A percentile compares a stretch with the other conserved stretches of the same genome.
Evolutionary conservation across 2,329 filamentous ascomycete genomes (phyloP).

Genomic region (Magnaporthiopsis rhizophila): DNA sequence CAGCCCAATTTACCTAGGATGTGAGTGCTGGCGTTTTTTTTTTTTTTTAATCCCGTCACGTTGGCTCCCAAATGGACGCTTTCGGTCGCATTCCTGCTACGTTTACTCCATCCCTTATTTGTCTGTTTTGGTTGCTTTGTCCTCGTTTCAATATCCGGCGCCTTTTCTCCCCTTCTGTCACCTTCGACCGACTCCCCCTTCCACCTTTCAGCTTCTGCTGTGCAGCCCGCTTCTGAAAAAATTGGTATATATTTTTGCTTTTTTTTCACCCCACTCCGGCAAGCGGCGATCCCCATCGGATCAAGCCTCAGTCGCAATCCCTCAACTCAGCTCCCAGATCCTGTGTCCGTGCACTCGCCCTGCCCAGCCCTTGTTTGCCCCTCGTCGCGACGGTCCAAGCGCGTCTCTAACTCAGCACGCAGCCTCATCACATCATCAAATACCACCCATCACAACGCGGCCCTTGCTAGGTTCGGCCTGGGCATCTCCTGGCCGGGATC

Average conservation of each 20-base stretch:
- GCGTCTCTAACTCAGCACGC: neutral
- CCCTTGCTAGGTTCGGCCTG: neutral
- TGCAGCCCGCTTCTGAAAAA: neutral
- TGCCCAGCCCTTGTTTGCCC: neutral
- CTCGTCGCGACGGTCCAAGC: neutral
- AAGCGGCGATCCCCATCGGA: neutral
- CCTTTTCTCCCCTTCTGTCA: too few species aligned
- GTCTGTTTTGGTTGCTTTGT: too few species aligned
- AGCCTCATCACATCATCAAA: neutral
- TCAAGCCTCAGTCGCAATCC: neutral
- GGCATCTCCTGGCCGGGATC: neutral
- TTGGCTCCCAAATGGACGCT: too few species aligned
- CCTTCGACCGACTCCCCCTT: too few species aligned
- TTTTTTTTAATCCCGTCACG: too few species aligned
- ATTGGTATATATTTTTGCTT: neutral
- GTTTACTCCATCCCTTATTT: too few species aligned
- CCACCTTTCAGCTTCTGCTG: too few species aligned
- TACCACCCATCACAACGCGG: neutral
- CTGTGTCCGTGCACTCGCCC: neutral
- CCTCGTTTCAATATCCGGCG: too few species aligned
- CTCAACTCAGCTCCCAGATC: neutral
- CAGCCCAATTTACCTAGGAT: neutral
- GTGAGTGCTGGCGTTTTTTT: neutral
- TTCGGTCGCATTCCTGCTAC: too few species aligned
- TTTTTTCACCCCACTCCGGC: neutral